phyloP scores from a whole-genome alignment of 352 stramenopile genomes.

The Globisporangium abappressorium region DNA sequence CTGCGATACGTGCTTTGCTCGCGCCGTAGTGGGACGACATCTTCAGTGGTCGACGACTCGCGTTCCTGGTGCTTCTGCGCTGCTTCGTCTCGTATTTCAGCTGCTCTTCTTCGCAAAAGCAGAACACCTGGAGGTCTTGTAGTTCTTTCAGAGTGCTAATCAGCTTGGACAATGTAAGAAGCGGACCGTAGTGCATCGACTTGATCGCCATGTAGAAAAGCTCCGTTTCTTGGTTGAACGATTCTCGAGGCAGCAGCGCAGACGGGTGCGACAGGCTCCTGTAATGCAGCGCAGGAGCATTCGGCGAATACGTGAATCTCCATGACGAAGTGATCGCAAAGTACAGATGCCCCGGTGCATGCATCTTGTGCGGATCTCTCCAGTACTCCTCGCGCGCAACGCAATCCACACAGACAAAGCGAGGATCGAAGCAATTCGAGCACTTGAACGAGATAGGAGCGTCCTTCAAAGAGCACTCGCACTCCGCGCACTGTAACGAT shows the following conservation, averaged over 20 bases:
- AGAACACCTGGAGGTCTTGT: constrained; percentile 62
- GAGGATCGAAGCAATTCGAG: constrained; percentile 49
- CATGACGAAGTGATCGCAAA: constrained; percentile 50
- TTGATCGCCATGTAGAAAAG: constrained; percentile 67
- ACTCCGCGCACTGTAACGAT: constrained; percentile 27
- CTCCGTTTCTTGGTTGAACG: constrained; percentile 51
- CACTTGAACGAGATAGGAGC: constrained; percentile 53
- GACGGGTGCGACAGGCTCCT: constrained; percentile 43
- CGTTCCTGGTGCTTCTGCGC: constrained; percentile 7
- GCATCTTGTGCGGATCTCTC: constrained; percentile 46
- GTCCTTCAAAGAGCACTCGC: constrained; percentile 29
- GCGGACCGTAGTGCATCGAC: constrained; percentile 58
- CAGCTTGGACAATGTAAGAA: constrained; percentile 53
- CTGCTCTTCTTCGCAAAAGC: constrained; percentile 53
- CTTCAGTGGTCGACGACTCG: constrained; percentile 30
- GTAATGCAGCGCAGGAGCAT: constrained; percentile 29
- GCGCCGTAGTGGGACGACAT: constrained; percentile 56
- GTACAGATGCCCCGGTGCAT: constrained; percentile 66
- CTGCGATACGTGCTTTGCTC: constrained; percentile 51
- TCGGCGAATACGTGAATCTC: constrained; percentile 31
- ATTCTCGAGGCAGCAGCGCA: constrained; percentile 52
- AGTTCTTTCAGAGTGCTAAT: constrained; percentile 55
- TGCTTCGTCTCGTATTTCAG: constrained; percentile 34
- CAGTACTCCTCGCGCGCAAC: constrained; percentile 45
- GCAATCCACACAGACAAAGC: constrained; percentile 49